Evolutionary conservation across 2,329 filamentous ascomycete species (phyloP).

Genomic region (Nigrospora oryzae): DNA sequence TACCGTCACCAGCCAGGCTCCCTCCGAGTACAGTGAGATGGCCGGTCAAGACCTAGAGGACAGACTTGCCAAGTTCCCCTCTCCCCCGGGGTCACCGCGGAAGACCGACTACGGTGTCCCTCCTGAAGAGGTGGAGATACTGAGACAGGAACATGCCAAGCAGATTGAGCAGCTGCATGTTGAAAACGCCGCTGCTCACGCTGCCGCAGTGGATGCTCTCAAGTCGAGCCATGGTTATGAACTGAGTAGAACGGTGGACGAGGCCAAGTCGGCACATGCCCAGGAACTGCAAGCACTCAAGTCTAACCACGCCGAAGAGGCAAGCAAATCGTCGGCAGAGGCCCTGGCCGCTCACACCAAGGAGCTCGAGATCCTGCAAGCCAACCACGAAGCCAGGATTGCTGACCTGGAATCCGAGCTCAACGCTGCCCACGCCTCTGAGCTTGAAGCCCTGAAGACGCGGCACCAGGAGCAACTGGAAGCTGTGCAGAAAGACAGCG

Average conservation of each 20-base stretch:
- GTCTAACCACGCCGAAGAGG: slow-evolving; percentile 13
- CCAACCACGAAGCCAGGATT: slow-evolving; percentile 8
- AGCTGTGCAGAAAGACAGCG: slow-evolving; percentile 10
- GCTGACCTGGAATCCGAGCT: slow-evolving; percentile 5
- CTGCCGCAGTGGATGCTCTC: neutral
- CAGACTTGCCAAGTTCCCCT: slow-evolving; percentile 45
- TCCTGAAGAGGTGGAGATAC: slow-evolving; percentile 9
- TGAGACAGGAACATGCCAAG: slow-evolving; percentile 11
- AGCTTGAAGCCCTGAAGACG: slow-evolving; percentile 11
- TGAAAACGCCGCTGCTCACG: slow-evolving; percentile 10
- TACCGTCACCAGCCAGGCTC: slow-evolving; percentile 37
- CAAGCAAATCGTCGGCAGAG: slow-evolving; percentile 9
- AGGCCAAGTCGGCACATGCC: slow-evolving; percentile 9
- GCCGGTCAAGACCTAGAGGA: slow-evolving; percentile 44
- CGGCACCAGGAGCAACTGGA: slow-evolving; percentile 15
- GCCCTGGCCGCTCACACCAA: slow-evolving; percentile 9
- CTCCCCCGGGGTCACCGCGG: slow-evolving; percentile 36
- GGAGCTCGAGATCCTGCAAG: slow-evolving; percentile 14
- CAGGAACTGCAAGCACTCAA: slow-evolving; percentile 13
- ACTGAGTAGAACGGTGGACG: slow-evolving; percentile 5
- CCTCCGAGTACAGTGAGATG: slow-evolving; percentile 44
- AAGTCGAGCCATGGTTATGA: neutral
- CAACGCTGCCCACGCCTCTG: slow-evolving; percentile 5
- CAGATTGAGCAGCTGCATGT: slow-evolving; percentile 12
- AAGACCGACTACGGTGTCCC: slow-evolving; percentile 23